phyloP scores from a whole-genome alignment of 139 green algal species.

The Coelastrella sp. region DNA sequence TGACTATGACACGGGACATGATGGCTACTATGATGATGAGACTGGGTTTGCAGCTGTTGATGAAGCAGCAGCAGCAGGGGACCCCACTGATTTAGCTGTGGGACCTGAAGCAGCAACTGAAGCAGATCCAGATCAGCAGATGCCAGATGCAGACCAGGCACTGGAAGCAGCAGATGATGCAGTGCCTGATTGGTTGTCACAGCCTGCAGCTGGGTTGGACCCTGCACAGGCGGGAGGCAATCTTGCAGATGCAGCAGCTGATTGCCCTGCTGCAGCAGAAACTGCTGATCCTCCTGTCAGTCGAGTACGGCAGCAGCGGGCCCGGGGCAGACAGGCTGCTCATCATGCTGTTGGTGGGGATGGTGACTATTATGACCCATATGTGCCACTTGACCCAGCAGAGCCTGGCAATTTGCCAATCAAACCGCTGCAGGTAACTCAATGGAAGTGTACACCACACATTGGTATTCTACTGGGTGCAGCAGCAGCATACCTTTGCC shows the following conservation, averaged over 20 bases:
- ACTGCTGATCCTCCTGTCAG: slow-evolving; percentile 13
- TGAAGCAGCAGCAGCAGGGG: neutral
- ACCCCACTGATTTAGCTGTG: no score
- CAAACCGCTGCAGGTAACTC: slow-evolving; percentile 68
- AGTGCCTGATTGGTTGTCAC: neutral
- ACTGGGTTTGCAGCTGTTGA: neutral
- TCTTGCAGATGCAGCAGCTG: neutral
- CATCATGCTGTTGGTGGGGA: slow-evolving; percentile 20
- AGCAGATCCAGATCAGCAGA: slow-evolving; percentile 3
- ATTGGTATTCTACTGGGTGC: no score
- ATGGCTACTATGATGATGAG: slow-evolving; percentile 43
- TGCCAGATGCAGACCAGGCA: slow-evolving; percentile 20
- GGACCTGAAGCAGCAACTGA: no score
- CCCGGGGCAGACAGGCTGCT: neutral
- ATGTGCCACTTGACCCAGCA: slow-evolving; percentile 76
- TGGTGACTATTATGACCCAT: slow-evolving; percentile 74
- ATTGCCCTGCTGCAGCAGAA: neutral
- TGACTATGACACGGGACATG: slow-evolving; percentile 37
- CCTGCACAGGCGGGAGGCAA: no score
- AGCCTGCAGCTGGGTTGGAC: neutral
- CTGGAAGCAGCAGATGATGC: neutral
- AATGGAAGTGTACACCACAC: neutral
- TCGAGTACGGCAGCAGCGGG: slow-evolving; percentile 14
- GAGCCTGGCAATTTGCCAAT: slow-evolving; percentile 57
- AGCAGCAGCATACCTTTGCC: no score